Conservation (phyloP, 2,329 filamentous ascomycete genomes). For the Catunica adiposa region DNA sequence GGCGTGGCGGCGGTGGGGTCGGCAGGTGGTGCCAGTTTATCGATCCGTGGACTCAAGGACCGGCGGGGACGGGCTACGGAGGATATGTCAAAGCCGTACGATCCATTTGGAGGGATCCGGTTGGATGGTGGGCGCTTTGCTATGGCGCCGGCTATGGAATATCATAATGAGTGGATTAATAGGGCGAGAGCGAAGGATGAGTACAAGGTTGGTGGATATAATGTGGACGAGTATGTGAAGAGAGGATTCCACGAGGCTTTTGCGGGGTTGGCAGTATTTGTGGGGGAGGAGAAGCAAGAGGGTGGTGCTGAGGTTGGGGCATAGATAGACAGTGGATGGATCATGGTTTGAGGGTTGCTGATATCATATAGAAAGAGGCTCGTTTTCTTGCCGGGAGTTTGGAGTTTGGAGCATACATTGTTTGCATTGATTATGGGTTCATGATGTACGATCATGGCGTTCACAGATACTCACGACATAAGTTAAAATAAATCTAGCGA, state of each 20-base stretch:
- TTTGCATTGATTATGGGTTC: too few relatives aligned
- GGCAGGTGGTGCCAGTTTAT: constrained; percentile 24
- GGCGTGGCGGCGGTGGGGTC: constrained; percentile 11
- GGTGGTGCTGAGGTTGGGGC: neutral
- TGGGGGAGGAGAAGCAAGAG: constrained; percentile 52
- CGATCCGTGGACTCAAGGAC: constrained; percentile 59
- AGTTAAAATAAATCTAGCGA: too few relatives aligned
- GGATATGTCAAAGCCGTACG: constrained; percentile 56
- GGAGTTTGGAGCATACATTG: too few relatives aligned
- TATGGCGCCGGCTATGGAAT: constrained; percentile 37
- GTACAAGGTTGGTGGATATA: constrained; percentile 67
- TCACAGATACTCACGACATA: too few relatives aligned
- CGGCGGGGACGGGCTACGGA: constrained; percentile 23
- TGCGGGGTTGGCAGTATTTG: constrained; percentile 70
- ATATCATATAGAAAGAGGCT: neutral
- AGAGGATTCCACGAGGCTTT: constrained; percentile 79
- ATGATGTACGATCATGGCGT: too few relatives aligned
- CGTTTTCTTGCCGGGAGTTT: too few relatives aligned
- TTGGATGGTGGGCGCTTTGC: constrained; percentile 54
- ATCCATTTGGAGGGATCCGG: constrained; percentile 66
- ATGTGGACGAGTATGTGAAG: constrained; percentile 63
- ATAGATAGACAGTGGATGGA: neutral
- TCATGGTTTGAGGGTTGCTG: neutral
- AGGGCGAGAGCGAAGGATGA: constrained; percentile 46
- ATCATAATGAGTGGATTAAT: constrained; percentile 61